Evolutionary conservation across 2,329 filamentous ascomycete species (phyloP).

Genomic region (Colletotrichum sp.): DNA sequence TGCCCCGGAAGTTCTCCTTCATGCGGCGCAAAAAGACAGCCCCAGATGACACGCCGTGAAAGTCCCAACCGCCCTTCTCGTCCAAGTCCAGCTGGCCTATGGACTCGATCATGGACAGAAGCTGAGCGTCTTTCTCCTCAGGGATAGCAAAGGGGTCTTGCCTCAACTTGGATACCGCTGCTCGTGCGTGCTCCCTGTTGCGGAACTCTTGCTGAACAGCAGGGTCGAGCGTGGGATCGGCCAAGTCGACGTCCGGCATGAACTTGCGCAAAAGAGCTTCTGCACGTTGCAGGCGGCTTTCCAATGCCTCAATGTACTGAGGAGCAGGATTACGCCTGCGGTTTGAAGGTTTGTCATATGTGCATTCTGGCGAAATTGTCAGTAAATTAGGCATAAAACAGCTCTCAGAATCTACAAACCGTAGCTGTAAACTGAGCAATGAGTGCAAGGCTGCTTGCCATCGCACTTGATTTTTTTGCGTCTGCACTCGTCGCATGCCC

Average conservation of each 20-base stretch:
- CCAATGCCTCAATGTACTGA: conserved; percentile 90
- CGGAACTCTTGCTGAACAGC: conserved; percentile 73
- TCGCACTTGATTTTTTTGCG: conserved; percentile 90
- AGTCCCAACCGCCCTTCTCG: conserved; percentile 92
- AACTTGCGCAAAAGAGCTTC: conserved; percentile 81
- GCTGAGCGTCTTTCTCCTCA: conserved; percentile 69
- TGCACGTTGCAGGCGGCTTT: conserved; percentile 81
- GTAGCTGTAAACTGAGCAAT: conserved; percentile 98
- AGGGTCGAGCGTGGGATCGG: conserved; percentile 83
- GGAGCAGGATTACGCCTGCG: conserved; percentile 88
- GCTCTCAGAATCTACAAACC: conserved; percentile 61
- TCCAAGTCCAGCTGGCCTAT: conserved; percentile 91
- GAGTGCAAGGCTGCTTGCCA: conserved; percentile 87
- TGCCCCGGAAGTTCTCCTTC: conserved; percentile 83
- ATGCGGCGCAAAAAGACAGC: conserved; percentile 87
- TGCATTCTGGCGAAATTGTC: conserved; percentile 71
- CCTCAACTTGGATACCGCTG: conserved; percentile 47
- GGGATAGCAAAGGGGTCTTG: conserved; percentile 33
- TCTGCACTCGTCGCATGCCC: conserved; percentile 83
- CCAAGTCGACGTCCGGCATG: conserved; percentile 83
- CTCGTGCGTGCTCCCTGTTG: conserved; percentile 57
- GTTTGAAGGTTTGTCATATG: conserved; percentile 94
- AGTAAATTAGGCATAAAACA: conserved; percentile 3
- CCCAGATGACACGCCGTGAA: conserved; percentile 91
- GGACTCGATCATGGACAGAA: conserved; percentile 94